phyloP scores from a whole-genome alignment of 176 grass and related monocot genomes.

The Zoysia pacifica region DNA sequence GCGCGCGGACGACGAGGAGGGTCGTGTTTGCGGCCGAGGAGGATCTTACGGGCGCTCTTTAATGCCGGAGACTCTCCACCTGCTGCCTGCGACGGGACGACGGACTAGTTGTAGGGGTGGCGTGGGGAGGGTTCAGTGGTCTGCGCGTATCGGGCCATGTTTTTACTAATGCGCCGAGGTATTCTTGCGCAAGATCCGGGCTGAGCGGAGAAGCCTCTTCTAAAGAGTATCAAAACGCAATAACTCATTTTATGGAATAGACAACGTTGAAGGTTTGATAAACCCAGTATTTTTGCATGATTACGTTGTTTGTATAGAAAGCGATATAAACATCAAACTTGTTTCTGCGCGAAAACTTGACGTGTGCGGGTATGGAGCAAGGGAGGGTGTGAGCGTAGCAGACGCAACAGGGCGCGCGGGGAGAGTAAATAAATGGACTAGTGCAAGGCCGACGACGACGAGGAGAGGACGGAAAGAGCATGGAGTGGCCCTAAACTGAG shows the following conservation, averaged over 20 bases:
- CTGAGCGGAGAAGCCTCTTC: no score
- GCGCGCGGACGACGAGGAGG: constrained; percentile 42
- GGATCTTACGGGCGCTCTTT: constrained; percentile 43
- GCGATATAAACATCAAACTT: not conserved
- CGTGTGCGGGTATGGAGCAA: not conserved
- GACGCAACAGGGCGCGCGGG: constrained; percentile 14
- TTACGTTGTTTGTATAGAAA: not conserved
- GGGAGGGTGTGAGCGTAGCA: not conserved
- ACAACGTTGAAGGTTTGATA: no score
- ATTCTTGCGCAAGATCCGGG: no score
- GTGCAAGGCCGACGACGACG: constrained; percentile 27
- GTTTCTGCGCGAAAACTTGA: not conserved
- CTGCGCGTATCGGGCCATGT: constrained; percentile 1
- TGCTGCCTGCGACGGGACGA: constrained; percentile 32
- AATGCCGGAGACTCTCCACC: constrained; percentile 47
- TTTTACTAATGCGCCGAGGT: no score
- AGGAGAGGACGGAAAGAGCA: constrained; percentile 21
- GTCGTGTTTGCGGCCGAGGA: constrained; percentile 49
- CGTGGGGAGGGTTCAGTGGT: not conserved
- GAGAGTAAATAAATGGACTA: not conserved
- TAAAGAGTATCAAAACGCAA: no score
- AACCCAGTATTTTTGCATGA: no score
- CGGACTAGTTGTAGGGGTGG: constrained; percentile 1
- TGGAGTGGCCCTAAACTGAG: constrained; percentile 32
- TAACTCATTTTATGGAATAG: no score